Conservation (phyloP, 108 stramenopile species). For the Nitzschia palea region DNA sequence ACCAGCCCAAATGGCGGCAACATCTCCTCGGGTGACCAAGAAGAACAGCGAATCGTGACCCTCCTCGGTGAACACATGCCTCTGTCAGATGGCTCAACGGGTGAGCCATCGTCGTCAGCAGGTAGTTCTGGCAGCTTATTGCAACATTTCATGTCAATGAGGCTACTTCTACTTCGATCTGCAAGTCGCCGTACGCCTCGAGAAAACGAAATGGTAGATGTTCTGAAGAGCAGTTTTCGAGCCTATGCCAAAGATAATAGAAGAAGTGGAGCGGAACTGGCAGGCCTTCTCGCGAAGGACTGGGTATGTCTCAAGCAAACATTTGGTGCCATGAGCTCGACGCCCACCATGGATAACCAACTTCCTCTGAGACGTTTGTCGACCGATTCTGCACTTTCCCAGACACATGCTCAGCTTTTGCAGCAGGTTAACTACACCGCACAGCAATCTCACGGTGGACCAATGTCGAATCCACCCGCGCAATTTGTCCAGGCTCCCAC, state of each 20-base stretch:
- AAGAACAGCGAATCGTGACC: slow-evolving; percentile 58
- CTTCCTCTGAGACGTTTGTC: neutral
- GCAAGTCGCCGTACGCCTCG: slow-evolving; percentile 38
- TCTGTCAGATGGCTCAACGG: slow-evolving; percentile 1
- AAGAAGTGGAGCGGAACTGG: slow-evolving; percentile 43
- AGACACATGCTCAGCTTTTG: neutral
- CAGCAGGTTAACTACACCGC: neutral
- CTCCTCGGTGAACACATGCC: slow-evolving; percentile 73
- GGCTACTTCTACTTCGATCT: slow-evolving; percentile 64
- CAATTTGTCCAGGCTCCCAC: slow-evolving; percentile 3
- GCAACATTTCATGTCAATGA: slow-evolving; percentile 54
- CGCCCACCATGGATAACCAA: neutral
- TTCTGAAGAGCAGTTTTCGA: slow-evolving; percentile 57
- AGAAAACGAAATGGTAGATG: slow-evolving; percentile 58
- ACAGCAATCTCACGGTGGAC: neutral
- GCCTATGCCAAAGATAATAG: slow-evolving; percentile 45
- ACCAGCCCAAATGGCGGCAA: neutral
- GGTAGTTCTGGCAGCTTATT: slow-evolving; percentile 15
- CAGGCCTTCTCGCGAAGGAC: slow-evolving; percentile 48
- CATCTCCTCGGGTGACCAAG: slow-evolving; percentile 5
- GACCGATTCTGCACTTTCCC: neutral
- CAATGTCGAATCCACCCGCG: neutral
- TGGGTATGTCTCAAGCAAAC: slow-evolving; percentile 46
- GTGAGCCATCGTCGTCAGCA: slow-evolving; percentile 22
- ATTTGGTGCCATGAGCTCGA: neutral